Conservation (phyloP, 2,329 filamentous ascomycete genomes). For the Phyllosticta citriasiana region DNA sequence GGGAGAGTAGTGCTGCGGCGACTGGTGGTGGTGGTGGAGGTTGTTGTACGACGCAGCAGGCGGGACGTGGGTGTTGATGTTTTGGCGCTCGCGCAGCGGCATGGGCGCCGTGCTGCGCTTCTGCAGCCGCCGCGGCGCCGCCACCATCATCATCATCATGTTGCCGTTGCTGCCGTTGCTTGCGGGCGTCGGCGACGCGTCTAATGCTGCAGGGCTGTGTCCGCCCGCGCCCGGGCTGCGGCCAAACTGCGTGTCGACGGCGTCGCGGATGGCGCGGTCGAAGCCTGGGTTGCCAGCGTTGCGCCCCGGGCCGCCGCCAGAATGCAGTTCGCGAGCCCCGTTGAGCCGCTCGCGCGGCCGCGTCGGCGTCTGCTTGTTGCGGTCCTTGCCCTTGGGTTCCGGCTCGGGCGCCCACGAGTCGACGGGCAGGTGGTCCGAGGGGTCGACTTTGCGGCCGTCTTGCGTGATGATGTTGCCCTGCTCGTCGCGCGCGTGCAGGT, state of each 20-base stretch:
- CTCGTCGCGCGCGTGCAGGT: conserved; percentile 31
- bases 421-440: conserved; percentile 69
- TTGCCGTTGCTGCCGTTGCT: background rate
- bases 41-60: background rate
- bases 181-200: background rate
- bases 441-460: conserved; percentile 68
- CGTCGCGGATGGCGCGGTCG: conserved; percentile 7
- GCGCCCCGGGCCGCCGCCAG: background rate
- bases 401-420: conserved; percentile 71
- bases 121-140: conserved; percentile 16
- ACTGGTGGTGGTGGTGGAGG: background rate
- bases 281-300: conserved; percentile 12
- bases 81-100: conserved; percentile 27
- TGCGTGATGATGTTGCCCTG: conserved; percentile 64
- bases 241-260: conserved; percentile 1
- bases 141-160: background rate
- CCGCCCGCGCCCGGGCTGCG: background rate
- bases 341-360: conserved; percentile 39
- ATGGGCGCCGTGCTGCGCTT: conserved; percentile 16
- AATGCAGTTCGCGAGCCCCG: conserved; percentile 36
- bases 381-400: conserved; percentile 48
- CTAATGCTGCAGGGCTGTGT: background rate
- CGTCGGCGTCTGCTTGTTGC: conserved; percentile 18
- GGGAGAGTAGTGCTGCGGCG: background rate
- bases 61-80: conserved; percentile 11